These are phyloP conservation scores for Rhodotorula babjevae DNA, from an alignment of 768 basidiomycete genomes.

Conservation along the genomic window DNA sequence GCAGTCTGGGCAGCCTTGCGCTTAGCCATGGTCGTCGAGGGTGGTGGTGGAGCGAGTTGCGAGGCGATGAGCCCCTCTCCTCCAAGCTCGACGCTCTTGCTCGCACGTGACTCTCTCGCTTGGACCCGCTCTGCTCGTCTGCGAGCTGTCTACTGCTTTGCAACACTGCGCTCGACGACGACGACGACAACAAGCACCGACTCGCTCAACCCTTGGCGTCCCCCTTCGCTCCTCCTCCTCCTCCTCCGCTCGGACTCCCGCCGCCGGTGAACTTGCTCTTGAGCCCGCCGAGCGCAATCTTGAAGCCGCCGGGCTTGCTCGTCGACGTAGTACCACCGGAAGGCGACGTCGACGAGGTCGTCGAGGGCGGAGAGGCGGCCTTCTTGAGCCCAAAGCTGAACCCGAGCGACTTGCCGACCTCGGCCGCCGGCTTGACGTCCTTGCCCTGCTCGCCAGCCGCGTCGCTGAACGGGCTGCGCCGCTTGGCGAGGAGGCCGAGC, in stretches of 20 bases:
- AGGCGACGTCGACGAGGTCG: background rate
- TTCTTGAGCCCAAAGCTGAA: background rate
- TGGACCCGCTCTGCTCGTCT: no score
- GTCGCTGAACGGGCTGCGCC: background rate
- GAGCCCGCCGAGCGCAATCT: constrained; percentile 19
- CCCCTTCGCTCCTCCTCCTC: background rate
- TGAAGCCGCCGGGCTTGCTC: constrained; percentile 23
- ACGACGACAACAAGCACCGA: no score
- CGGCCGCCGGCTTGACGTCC: background rate
- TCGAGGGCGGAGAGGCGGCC: background rate
- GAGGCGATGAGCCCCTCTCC: background rate
- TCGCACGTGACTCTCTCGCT: no score
- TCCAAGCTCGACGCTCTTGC: background rate
- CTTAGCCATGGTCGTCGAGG: constrained; percentile 12
- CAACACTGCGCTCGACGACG: no score
- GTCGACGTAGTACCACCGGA: background rate
- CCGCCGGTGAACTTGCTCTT: constrained; percentile 4
- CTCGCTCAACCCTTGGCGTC: background rate
- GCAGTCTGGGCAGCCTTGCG: constrained; percentile 2
- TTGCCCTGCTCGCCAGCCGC: background rate
- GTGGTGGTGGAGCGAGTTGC: background rate
- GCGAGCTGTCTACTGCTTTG: no score
- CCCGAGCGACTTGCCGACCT: background rate
- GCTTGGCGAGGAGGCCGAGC: constrained; percentile 10
- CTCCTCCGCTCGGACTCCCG: no score